phyloP scores from a whole-genome alignment of 2,329 filamentous ascomycete species.

The Aspergillus thermomutatus region DNA sequence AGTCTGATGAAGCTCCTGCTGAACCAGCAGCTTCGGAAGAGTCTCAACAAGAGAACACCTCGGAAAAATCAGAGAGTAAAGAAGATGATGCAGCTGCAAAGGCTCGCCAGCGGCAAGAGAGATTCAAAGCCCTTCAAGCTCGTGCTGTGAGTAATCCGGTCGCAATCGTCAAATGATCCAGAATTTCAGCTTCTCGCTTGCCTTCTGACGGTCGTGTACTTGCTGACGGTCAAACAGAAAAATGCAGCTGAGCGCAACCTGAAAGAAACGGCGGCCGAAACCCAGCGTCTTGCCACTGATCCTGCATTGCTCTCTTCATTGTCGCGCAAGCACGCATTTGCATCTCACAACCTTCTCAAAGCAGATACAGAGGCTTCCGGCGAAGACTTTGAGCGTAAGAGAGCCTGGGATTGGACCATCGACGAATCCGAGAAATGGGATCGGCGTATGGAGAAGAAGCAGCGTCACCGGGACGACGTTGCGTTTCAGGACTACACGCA shows the following conservation, averaged over 20 bases:
- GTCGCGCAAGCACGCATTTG: conserved; percentile 81
- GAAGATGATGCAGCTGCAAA: conserved; percentile 28
- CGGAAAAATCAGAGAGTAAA: conserved; percentile 8
- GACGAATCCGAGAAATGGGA: conserved; percentile 96
- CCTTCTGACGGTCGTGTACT: not conserved
- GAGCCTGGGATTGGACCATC: conserved; percentile 97
- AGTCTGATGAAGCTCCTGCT: conserved; percentile 6
- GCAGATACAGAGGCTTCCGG: conserved; percentile 81
- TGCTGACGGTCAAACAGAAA: conserved; percentile 36
- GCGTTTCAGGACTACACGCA: conserved; percentile 86
- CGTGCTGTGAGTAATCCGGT: conserved; percentile 54
- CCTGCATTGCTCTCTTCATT: conserved; percentile 72
- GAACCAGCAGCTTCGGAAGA: conserved; percentile 8
- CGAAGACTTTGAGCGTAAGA: conserved; percentile 94
- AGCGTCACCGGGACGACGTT: conserved; percentile 74
- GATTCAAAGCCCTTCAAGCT: conserved; percentile 83
- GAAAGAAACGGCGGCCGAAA: conserved; percentile 79
- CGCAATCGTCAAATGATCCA: not conserved
- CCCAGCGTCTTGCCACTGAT: conserved; percentile 73
- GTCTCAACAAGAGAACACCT: conserved; percentile 1
- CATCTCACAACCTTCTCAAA: conserved; percentile 88
- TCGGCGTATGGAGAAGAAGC: conserved; percentile 81
- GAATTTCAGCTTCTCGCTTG: not conserved
- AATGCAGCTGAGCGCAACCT: conserved; percentile 58
- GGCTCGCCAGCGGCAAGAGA: conserved; percentile 64